Conservation (phyloP, 768 basidiomycete genomes). For the Boletus huronensis region DNA sequence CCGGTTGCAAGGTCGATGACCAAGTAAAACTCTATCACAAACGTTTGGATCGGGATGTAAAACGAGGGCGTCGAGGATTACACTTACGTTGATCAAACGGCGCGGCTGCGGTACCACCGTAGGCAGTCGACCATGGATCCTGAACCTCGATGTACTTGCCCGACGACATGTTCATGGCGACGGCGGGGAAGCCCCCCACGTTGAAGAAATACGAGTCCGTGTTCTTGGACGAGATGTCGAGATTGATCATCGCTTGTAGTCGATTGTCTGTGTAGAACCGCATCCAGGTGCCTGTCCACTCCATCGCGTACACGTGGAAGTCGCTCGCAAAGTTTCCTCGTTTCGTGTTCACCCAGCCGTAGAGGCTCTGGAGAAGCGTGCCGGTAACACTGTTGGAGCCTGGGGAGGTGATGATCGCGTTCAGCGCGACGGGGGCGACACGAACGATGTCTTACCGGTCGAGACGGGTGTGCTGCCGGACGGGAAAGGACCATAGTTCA, state of each 20-base stretch:
- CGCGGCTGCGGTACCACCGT: slow-evolving; percentile 43
- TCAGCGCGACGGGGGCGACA: not conserved
- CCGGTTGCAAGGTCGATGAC: slow-evolving; percentile 80
- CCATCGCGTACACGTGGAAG: slow-evolving; percentile 55
- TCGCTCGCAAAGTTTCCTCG: slow-evolving; percentile 43
- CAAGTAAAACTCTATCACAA: slow-evolving; percentile 66
- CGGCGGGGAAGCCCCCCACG: slow-evolving; percentile 48
- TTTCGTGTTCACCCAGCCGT: slow-evolving; percentile 36
- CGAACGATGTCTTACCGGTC: slow-evolving; percentile 11
- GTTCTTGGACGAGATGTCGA: slow-evolving; percentile 41
- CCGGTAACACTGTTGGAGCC: slow-evolving; percentile 7
- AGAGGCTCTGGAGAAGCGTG: slow-evolving; percentile 35
- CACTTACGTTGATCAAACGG: slow-evolving; percentile 37
- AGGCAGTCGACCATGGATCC: slow-evolving; percentile 48
- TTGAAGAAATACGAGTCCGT: slow-evolving; percentile 50
- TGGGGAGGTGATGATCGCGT: not conserved
- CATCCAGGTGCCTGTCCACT: slow-evolving; percentile 58
- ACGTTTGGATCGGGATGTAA: slow-evolving; percentile 7
- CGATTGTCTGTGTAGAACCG: slow-evolving; percentile 52
- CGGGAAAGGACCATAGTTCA: slow-evolving; percentile 65
- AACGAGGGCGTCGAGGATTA: not conserved
- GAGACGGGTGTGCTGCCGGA: slow-evolving; percentile 32
- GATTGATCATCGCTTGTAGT: slow-evolving; percentile 48
- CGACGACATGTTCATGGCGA: slow-evolving; percentile 41
- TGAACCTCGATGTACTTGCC: slow-evolving; percentile 37